Base-by-base conservation (phyloP, 139 green algal genomes). In the Chlorella sp. region DNA sequence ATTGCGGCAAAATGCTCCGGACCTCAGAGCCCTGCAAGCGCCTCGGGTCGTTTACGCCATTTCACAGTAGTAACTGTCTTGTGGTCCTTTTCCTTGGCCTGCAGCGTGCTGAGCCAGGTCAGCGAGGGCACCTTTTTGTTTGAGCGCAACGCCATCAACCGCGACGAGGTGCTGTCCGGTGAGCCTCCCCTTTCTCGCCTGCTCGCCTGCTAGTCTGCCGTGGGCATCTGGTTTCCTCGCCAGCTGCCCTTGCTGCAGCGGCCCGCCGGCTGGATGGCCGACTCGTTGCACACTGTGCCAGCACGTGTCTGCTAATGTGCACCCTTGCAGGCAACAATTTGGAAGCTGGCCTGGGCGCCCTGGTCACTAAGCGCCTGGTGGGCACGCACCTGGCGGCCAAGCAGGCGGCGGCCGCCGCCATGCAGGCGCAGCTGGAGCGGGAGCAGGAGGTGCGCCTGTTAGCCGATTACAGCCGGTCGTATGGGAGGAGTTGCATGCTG, bases 61-160 rank as follows among this genome's bases (percentile, higher is more conserved):
- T 54, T 7, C 8, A 17, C 7, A 54, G 8, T 54, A 11, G 11
- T 54, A 11, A 54, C 8, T 17, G 46, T 54, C 8, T 54, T 7
- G 46, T 54, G 46, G 46, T 54, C 8, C 8, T 54, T 54, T 11
- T 54, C 8, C 46, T 11, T 11, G 5, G 36, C 9, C 48, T 41
- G 81, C 81, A 86, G 81, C 28, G n/a, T 86, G 81, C 70, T 86
- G 70, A 75, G 51, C 56, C 38, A 81, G 56, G 56, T 78, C 28
- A 86, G 81, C 81, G 81, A 86, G 72, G 81, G 81, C 70, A 86
- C 81, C 30, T 86, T 86, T 56, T 41, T 86, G 40, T 80, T 41
- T 28, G 70, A 78, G 40, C 56, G 54, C 69, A 80, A 74, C 72
- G 17, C 72, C 32, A 69, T 78, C 40, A 70, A 46, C 70, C 36